Evolutionary conservation across 768 basidiomycete species (phyloP).

Genomic region (Agaricus subrufescens): DNA sequence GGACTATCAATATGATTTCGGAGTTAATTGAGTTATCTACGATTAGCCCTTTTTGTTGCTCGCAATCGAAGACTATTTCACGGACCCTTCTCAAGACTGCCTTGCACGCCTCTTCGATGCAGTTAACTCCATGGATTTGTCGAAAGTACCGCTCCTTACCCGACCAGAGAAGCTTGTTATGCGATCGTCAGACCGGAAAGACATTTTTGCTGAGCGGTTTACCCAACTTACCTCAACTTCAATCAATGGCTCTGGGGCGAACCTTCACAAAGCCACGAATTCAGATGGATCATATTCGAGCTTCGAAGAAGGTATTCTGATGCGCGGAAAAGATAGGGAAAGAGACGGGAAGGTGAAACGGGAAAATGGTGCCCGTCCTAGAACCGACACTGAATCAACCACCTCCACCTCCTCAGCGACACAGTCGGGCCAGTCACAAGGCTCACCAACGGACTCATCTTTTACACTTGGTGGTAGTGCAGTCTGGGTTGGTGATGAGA

Average conservation of each 20-base stretch:
- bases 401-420: slow-evolving; percentile 24
- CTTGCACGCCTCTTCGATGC: slow-evolving; percentile 88
- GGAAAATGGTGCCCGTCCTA: slow-evolving; percentile 23
- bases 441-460: slow-evolving; percentile 67
- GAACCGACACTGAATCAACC: slow-evolving; percentile 34
- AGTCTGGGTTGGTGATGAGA: slow-evolving; percentile 82
- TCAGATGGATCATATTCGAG: slow-evolving; percentile 63
- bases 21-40: not conserved
- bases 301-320: slow-evolving; percentile 64
- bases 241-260: slow-evolving; percentile 19
- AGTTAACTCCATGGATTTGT: slow-evolving; percentile 86
- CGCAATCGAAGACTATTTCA: slow-evolving; percentile 93
- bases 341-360: slow-evolving; percentile 29
- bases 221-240: slow-evolving; percentile 28
- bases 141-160: slow-evolving; percentile 71
- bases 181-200: slow-evolving; percentile 86
- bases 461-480: slow-evolving; percentile 78
- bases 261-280: slow-evolving; percentile 44
- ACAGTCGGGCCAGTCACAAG: slow-evolving; percentile 28
- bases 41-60: slow-evolving; percentile 84
- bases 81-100: slow-evolving; percentile 83
- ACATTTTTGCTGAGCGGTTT: slow-evolving; percentile 88
- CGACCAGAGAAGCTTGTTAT: slow-evolving; percentile 85
- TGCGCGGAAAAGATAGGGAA: slow-evolving; percentile 32
- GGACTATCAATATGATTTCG: slow-evolving; percentile 8